Evolutionary conservation across 2,329 filamentous ascomycete species (phyloP).

Genomic region (Cercospora canescens): DNA sequence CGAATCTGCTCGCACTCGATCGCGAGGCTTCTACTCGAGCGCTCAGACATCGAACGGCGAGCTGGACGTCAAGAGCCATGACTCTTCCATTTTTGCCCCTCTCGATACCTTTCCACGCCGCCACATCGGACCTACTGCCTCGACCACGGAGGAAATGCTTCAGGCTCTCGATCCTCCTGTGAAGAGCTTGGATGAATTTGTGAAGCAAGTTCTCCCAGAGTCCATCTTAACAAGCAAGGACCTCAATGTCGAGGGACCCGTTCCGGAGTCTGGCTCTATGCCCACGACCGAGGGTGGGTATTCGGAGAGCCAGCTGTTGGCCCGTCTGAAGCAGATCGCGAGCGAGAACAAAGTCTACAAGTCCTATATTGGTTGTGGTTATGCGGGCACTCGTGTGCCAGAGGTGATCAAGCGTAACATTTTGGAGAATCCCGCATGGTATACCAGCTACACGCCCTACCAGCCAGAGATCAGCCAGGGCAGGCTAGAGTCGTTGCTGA

Average conservation of each 20-base stretch:
- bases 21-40: conserved; percentile 34
- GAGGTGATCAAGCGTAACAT: conserved; percentile 91
- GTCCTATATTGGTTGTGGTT: conserved; percentile 82
- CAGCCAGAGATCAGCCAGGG: conserved; percentile 98
- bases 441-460: conserved; percentile 96
- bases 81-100: conserved; percentile 42
- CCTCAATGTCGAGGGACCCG: conserved; percentile 57
- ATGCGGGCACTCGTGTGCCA: conserved; percentile 83
- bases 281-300: conserved; percentile 44
- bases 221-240: conserved; percentile 71
- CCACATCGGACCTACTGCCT: conserved; percentile 80
- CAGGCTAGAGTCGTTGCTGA: conserved; percentile 84
- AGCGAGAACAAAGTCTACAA: conserved; percentile 62
- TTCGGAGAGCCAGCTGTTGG: conserved; percentile 62
- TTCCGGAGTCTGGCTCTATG: conserved; percentile 42
- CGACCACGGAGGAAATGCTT: conserved; percentile 75
- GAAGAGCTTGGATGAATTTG: conserved; percentile 75
- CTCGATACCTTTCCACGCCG: conserved; percentile 73
- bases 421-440: conserved; percentile 92
- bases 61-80: conserved; percentile 23
- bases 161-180: conserved; percentile 73
- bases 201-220: conserved; percentile 77
- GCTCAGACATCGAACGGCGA: conserved; percentile 25
- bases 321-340: conserved; percentile 55
- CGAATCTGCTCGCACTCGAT: conserved; percentile 10